Evolutionary conservation across 2,329 filamentous ascomycete genomes (phyloP).

Genomic region (Paraphaeosphaeria minitans): DNA sequence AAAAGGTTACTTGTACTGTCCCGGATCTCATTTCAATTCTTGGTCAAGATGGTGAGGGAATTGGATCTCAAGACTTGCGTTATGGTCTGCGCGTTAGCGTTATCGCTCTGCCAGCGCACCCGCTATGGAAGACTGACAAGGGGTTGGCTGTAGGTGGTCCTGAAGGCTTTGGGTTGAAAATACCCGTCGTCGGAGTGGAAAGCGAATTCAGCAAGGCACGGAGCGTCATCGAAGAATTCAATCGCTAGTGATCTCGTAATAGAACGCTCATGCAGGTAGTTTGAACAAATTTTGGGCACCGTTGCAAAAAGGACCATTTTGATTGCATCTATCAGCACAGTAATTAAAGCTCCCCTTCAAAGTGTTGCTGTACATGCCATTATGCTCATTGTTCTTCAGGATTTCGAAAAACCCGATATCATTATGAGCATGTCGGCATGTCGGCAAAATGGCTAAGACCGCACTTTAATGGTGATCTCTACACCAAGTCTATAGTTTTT

Average conservation of each 20-base stretch:
- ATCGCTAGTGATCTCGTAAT: slow-evolving; percentile 10
- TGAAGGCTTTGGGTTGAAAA: slow-evolving; percentile 54
- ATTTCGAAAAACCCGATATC: too few relatives aligned
- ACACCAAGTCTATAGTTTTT: too few relatives aligned
- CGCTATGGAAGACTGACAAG: slow-evolving; percentile 57
- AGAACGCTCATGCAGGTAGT: too few relatives aligned
- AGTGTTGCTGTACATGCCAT: too few relatives aligned
- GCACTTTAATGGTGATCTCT: too few relatives aligned
- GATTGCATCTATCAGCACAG: too few relatives aligned
- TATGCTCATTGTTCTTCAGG: too few relatives aligned
- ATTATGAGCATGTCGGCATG: too few relatives aligned
- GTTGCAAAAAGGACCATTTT: too few relatives aligned
- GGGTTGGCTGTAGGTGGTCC: slow-evolving; percentile 59
- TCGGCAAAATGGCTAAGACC: too few relatives aligned
- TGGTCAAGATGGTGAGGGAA: slow-evolving; percentile 53
- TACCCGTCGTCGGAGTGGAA: slow-evolving; percentile 56
- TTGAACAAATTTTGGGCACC: too few relatives aligned
- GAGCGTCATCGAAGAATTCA: slow-evolving; percentile 60
- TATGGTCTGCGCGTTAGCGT: slow-evolving; percentile 60
- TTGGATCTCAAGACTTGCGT: slow-evolving; percentile 61
- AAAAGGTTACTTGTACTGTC: slow-evolving; percentile 53
- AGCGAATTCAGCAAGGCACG: slow-evolving; percentile 59
- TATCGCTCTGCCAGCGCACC: slow-evolving; percentile 59
- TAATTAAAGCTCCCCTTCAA: too few relatives aligned
- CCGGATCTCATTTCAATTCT: slow-evolving; percentile 58